Evolutionary conservation across 225 moss, liverwort and hornwort genomes (phyloP).

Genomic region (Marchantia paleacea): DNA sequence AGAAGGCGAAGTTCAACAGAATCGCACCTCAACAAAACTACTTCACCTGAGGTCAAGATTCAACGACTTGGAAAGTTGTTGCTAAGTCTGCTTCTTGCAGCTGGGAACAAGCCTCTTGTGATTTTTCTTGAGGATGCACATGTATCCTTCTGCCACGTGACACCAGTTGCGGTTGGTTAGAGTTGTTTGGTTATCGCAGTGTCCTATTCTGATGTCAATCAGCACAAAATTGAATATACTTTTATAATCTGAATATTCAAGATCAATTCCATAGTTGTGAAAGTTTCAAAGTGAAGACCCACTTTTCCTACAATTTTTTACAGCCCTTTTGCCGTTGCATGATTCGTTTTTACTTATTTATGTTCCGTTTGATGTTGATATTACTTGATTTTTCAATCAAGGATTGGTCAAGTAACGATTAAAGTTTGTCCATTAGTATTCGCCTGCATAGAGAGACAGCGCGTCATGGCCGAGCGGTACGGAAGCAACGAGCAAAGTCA

Average conservation of each 20-base stretch:
- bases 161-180: background rate
- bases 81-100: conserved; percentile 38
- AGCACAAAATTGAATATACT: no score
- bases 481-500: background rate
- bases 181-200: background rate
- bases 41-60: conserved; percentile 49
- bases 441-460: no score
- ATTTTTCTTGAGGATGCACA: conserved; percentile 54
- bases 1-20: conserved; percentile 32
- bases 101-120: conserved; percentile 40
- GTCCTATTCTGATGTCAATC: no score
- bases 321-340: no score
- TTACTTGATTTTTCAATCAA: background rate
- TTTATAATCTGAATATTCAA: no score
- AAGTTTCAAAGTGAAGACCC: no score
- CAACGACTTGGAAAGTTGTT: conserved; percentile 40
- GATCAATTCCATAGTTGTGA: no score
- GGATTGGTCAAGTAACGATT: background rate
- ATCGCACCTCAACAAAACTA: conserved; percentile 12
- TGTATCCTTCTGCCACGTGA: conserved; percentile 34
- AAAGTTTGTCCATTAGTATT: background rate
- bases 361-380: background rate
- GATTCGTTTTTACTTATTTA: background rate
- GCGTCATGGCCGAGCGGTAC: no score
- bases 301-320: no score